A percentile compares a stretch with the other conserved stretches of the same genome.
phyloP scores from a whole-genome alignment of 257 asterid species.

The Solanum habrochaites region DNA sequence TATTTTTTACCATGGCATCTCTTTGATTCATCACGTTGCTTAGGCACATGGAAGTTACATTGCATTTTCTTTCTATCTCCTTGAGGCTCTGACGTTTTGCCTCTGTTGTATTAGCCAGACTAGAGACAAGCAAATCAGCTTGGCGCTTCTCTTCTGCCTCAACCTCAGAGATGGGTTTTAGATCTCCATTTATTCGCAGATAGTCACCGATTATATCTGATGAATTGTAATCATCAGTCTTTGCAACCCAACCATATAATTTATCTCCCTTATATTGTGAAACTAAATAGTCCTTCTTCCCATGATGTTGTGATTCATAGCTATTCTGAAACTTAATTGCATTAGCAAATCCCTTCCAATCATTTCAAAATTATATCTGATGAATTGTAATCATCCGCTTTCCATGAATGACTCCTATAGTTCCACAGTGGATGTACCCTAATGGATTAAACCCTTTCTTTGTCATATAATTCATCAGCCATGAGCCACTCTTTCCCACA shows the following conservation, averaged over 20 bases:
- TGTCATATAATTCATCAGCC: constrained; percentile 13
- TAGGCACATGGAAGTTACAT: neutral
- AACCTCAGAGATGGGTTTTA: constrained; percentile 42
- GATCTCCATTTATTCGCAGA: constrained; percentile 48
- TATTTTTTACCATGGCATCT: neutral
- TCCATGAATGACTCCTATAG: constrained; percentile 33
- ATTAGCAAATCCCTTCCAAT: constrained; percentile 25
- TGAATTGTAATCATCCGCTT: constrained; percentile 15
- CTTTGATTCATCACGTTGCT: constrained; percentile 3
- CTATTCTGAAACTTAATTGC: constrained; percentile 34
- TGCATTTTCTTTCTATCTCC: constrained; percentile 17
- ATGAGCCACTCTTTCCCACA: constrained; percentile 33
- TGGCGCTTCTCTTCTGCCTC: constrained; percentile 35
- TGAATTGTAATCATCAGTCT: constrained; percentile 39
- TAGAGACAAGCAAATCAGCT: constrained; percentile 26
- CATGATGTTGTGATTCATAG: constrained; percentile 27
- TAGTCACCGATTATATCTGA: constrained; percentile 29
- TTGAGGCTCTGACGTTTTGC: constrained; percentile 20
- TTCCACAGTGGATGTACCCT: constrained; percentile 34
- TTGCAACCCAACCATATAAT: constrained; percentile 43
- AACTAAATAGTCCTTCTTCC: constrained; percentile 19
- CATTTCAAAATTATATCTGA: constrained; percentile 11
- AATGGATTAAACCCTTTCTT: constrained; percentile 27
- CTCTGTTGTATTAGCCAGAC: constrained; percentile 21
- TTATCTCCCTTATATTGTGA: neutral